Evolutionary conservation across 2,329 filamentous ascomycete species (phyloP).

Genomic region (Aspergillus sp.): DNA sequence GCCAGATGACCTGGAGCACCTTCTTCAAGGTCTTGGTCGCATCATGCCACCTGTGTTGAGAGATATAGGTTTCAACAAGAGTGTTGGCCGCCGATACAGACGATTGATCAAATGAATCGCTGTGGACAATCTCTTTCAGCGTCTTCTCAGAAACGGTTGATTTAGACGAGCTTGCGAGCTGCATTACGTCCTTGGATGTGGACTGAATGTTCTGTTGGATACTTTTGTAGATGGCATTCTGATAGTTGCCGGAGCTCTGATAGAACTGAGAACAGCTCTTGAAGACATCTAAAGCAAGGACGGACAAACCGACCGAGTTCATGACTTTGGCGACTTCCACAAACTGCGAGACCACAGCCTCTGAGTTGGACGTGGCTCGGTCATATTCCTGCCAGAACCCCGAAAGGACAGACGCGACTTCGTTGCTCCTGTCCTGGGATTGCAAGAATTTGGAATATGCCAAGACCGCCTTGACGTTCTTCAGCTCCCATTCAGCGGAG

Average conservation of each 20-base stretch:
- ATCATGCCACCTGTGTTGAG: constrained; percentile 49
- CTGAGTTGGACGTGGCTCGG: constrained; percentile 40
- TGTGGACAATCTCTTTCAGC: constrained; percentile 46
- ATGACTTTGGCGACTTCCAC: constrained; percentile 46
- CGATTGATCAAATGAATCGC: constrained; percentile 40
- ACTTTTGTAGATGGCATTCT: constrained; percentile 39
- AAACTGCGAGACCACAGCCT: constrained; percentile 39
- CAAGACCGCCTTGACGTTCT: constrained; percentile 48
- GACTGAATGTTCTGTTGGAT: constrained; percentile 46
- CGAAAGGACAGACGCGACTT: constrained; percentile 47
- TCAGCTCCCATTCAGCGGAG: constrained; percentile 48
- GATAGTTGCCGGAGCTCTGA: constrained; percentile 36
- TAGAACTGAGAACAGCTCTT: constrained; percentile 41
- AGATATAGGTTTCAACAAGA: constrained; percentile 43
- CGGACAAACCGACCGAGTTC: constrained; percentile 46
- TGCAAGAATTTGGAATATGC: constrained; percentile 50
- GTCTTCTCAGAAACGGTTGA: constrained; percentile 43
- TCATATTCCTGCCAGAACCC: constrained; percentile 53
- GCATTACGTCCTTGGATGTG: constrained; percentile 45
- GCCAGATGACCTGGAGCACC: constrained; percentile 48
- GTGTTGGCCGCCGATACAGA: constrained; percentile 44
- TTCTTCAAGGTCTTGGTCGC: constrained; percentile 48
- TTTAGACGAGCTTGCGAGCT: constrained; percentile 36
- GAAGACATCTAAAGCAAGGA: constrained; percentile 49
- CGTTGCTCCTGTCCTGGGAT: constrained; percentile 44